These are phyloP conservation scores for Scutellaria galericulata DNA, from an alignment of 257 asterid species.

Conservation along the genomic window DNA sequence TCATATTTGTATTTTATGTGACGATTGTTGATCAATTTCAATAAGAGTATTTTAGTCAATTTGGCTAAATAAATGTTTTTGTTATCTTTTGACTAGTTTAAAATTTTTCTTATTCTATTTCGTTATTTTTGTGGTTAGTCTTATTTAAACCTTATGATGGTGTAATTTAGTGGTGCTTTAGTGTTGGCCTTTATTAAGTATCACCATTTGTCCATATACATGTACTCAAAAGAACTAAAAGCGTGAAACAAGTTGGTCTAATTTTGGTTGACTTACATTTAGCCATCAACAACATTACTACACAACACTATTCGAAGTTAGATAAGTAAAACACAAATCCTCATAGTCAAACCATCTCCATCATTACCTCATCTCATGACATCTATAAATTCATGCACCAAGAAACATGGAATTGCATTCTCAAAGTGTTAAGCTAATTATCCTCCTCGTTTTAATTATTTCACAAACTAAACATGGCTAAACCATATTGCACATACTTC, in stretches of 20 bases:
- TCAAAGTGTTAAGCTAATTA: constrained; percentile 12
- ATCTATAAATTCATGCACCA: constrained; percentile 45
- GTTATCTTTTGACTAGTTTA: too few relatives aligned
- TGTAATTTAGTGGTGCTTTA: too few relatives aligned
- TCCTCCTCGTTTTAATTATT: neutral
- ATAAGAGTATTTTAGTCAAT: too few relatives aligned
- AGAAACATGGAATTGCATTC: constrained; percentile 19
- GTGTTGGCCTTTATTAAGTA: too few relatives aligned
- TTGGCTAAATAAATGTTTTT: too few relatives aligned
- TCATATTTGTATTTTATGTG: too few relatives aligned
- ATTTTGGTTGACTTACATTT: neutral
- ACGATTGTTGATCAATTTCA: too few relatives aligned
- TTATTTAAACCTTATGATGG: too few relatives aligned
- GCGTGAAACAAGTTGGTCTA: neutral
- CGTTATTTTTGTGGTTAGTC: too few relatives aligned
- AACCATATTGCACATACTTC: constrained; percentile 12
- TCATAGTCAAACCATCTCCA: constrained; percentile 33
- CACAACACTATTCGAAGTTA: neutral
- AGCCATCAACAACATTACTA: constrained; percentile 26
- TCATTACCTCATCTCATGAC: constrained; percentile 7
- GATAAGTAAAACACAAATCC: neutral
- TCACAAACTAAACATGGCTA: constrained; percentile 28
- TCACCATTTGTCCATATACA: too few relatives aligned
- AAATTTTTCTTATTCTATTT: too few relatives aligned
- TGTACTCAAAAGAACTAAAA: too few relatives aligned